Evolutionary conservation across 1,284 basidiomycete species (phyloP).

Genomic region (Austroboletus niveus): DNA sequence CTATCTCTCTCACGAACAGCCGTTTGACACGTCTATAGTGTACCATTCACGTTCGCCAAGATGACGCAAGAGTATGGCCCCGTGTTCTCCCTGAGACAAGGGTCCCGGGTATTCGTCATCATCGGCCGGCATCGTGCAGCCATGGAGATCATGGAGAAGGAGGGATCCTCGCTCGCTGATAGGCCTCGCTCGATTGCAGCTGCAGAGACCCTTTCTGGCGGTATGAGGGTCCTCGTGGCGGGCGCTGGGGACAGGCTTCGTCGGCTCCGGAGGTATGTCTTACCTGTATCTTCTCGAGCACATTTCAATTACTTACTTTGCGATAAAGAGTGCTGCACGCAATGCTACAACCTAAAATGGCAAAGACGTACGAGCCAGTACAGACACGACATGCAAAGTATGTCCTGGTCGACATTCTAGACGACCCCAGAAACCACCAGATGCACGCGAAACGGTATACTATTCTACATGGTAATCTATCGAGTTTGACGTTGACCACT

Average conservation of each 20-base stretch:
- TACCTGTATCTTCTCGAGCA: not conserved
- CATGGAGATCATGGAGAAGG: slow-evolving; percentile 28
- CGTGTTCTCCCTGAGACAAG: slow-evolving; percentile 19
- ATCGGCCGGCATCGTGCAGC: slow-evolving; percentile 18
- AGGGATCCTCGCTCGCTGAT: slow-evolving; percentile 22
- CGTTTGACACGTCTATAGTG: not conserved
- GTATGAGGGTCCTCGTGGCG: slow-evolving; percentile 8
- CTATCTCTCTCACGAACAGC: not conserved
- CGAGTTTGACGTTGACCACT: not conserved
- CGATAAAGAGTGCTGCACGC: slow-evolving; percentile 49
- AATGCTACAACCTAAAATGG: slow-evolving; percentile 48
- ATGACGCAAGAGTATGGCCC: slow-evolving; percentile 19
- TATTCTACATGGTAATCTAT: not conserved
- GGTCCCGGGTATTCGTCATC: slow-evolving; percentile 9
- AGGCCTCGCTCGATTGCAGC: slow-evolving; percentile 21
- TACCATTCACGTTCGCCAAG: slow-evolving; percentile 15
- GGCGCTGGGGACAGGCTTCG: slow-evolving; percentile 11
- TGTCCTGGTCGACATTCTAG: slow-evolving; percentile 52
- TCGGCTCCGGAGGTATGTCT: slow-evolving; percentile 10
- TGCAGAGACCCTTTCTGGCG: slow-evolving; percentile 16
- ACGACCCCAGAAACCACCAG: slow-evolving; percentile 48
- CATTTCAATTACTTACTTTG: not conserved
- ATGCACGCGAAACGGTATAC: slow-evolving; percentile 49
- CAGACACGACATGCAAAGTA: slow-evolving; percentile 47
- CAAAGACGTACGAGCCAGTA: slow-evolving; percentile 46